Conservation (phyloP, 805 yeast genomes). For the Scheffersomyces spartinae region DNA sequence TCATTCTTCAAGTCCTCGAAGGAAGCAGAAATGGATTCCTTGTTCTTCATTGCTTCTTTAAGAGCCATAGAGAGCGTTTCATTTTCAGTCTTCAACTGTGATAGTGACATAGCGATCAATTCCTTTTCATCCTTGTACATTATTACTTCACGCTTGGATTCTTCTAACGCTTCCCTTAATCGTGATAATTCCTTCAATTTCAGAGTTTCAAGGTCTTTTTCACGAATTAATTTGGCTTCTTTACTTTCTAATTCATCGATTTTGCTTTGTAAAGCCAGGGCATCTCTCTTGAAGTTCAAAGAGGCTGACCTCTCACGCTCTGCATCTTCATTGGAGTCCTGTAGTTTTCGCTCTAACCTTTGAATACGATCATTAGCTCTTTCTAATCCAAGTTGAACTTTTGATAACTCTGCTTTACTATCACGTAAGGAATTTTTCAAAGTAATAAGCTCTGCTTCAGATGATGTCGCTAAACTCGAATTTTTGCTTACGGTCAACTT, state of each 20-base stretch:
- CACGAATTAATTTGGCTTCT: conserved; percentile 1
- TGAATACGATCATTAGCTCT: conserved; percentile 33
- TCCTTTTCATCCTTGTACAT: conserved; percentile 4
- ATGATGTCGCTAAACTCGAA: too few species aligned
- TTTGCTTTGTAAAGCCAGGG: conserved; percentile 3
- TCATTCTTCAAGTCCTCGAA: conserved; percentile 5
- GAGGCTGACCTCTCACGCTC: too few species aligned
- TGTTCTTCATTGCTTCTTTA: conserved; percentile 1
- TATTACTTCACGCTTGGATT: conserved; percentile 5
- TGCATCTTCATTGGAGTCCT: conserved; percentile 11
- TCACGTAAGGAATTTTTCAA: conserved; percentile 1
- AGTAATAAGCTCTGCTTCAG: too few species aligned
- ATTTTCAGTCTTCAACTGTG: conserved; percentile 1
- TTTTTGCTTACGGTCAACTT: too few species aligned
- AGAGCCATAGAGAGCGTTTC: not conserved
- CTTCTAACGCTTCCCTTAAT: conserved; percentile 4
- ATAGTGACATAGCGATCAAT: not conserved
- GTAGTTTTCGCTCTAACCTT: conserved; percentile 21
- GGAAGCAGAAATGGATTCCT: conserved; percentile 3
- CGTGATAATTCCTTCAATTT: too few species aligned
- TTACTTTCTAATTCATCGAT: conserved; percentile 2
- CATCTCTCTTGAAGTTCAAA: too few species aligned
- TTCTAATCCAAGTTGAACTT: conserved; percentile 13
- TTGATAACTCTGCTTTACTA: conserved; percentile 4
- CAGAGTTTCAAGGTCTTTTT: too few species aligned